phyloP scores from a whole-genome alignment of 306 rosid genomes.

The Malus domestica region DNA sequence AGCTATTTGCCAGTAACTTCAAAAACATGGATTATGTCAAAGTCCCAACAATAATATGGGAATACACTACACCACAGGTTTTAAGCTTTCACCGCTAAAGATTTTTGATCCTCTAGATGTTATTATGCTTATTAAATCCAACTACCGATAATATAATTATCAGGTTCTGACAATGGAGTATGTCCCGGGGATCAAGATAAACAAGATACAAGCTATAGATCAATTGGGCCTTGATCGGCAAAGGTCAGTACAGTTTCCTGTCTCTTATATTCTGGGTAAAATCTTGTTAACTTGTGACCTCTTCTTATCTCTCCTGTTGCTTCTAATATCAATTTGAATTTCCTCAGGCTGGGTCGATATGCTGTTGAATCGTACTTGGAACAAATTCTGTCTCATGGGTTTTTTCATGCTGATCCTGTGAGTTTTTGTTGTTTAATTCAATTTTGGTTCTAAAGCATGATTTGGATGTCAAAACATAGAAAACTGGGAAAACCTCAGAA shows the following conservation, averaged over 20 bases:
- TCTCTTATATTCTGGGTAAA: constrained; percentile 4
- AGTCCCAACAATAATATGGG: constrained; percentile 87
- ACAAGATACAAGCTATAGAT: constrained; percentile 91
- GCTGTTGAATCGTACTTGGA: constrained; percentile 99
- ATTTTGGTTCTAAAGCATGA: neutral
- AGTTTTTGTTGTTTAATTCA: constrained; percentile 28
- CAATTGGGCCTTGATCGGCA: constrained; percentile 90
- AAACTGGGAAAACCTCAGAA: neutral
- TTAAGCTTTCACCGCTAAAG: constrained; percentile 11
- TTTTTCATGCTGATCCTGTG: constrained; percentile 99
- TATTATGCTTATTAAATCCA: neutral
- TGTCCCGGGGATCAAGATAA: constrained; percentile 98
- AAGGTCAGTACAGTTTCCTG: constrained; percentile 40
- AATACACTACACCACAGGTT: constrained; percentile 95
- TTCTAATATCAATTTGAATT: neutral
- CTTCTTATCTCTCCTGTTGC: neutral
- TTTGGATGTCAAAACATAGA: neutral
- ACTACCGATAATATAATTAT: neutral
- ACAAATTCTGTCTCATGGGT: constrained; percentile 95
- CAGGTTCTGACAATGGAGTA: constrained; percentile 98
- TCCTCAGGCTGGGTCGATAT: constrained; percentile 76
- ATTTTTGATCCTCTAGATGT: constrained; percentile 5
- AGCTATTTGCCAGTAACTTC: constrained; percentile 79
- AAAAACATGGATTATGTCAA: constrained; percentile 78
- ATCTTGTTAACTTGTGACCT: constrained; percentile 3